phyloP scores from a whole-genome alignment of 768 basidiomycete species.

The Mycena chlorophos region DNA sequence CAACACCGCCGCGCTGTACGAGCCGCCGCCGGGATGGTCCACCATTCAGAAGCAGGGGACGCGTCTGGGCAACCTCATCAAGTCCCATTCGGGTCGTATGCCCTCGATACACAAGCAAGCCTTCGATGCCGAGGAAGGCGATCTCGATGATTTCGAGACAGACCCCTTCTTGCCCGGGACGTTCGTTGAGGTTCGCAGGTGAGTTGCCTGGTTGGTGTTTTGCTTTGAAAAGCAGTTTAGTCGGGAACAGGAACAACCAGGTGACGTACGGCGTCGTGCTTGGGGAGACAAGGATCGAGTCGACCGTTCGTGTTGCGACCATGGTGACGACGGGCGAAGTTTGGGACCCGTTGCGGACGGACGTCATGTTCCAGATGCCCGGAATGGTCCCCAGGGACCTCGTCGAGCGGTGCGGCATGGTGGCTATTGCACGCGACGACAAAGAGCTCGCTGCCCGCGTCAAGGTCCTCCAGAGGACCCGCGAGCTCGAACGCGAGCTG shows the following conservation, averaged over 20 bases:
- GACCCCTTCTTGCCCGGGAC: slow-evolving; percentile 40
- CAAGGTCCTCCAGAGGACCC: slow-evolving; percentile 59
- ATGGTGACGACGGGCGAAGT: slow-evolving; percentile 54
- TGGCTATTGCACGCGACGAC: slow-evolving; percentile 28
- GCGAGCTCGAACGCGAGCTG: slow-evolving; percentile 49
- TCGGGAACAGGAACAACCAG: not conserved
- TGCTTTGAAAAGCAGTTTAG: not conserved
- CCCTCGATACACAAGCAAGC: slow-evolving; percentile 28
- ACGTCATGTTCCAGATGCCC: slow-evolving; percentile 64
- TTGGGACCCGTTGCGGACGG: slow-evolving; percentile 47
- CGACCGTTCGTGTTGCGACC: slow-evolving; percentile 13
- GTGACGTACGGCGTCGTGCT: slow-evolving; percentile 34
- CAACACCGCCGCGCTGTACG: slow-evolving; percentile 29
- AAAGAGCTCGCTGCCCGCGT: slow-evolving; percentile 60
- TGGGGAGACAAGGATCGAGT: slow-evolving; percentile 27
- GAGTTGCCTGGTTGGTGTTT: not conserved
- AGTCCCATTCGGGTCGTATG: slow-evolving; percentile 4
- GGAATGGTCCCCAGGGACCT: slow-evolving; percentile 50
- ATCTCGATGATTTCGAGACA: slow-evolving; percentile 16
- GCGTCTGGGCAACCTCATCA: slow-evolving; percentile 28
- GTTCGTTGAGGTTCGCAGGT: slow-evolving; percentile 57
- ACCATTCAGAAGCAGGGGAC: slow-evolving; percentile 41
- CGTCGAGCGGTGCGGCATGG: slow-evolving; percentile 47
- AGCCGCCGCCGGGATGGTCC: slow-evolving; percentile 35
- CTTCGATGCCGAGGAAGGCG: slow-evolving; percentile 21